A percentile compares a stretch with the other conserved stretches of the same genome.
Conservation (phyloP, 2,329 filamentous ascomycete species). For the Sporothrix inflata region DNA sequence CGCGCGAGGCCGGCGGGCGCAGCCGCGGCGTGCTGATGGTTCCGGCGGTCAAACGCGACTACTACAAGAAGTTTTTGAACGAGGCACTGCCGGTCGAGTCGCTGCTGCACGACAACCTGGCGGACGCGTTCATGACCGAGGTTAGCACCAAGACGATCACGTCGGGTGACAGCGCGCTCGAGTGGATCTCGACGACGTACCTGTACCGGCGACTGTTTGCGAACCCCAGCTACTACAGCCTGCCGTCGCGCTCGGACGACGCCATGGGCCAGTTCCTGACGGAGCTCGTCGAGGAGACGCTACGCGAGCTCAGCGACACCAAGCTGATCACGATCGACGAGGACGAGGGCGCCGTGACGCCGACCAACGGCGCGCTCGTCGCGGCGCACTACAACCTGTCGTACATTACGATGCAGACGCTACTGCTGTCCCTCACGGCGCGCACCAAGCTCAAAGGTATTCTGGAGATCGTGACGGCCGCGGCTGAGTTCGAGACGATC, state of each 20-base stretch:
- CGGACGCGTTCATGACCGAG: slow-evolving; percentile 96
- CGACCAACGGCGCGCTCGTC: slow-evolving; percentile 96
- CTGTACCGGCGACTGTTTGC: slow-evolving; percentile 94
- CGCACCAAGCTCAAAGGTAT: slow-evolving; percentile 96
- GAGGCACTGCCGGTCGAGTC: slow-evolving; percentile 96
- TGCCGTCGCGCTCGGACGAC: slow-evolving; percentile 86
- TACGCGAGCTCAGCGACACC: slow-evolving; percentile 87
- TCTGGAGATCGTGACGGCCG: slow-evolving; percentile 93
- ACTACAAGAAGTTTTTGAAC: slow-evolving; percentile 98
- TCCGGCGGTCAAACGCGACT: slow-evolving; percentile 89
- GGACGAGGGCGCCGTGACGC: slow-evolving; percentile 85
- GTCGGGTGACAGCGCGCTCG: slow-evolving; percentile 94
- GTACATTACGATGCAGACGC: slow-evolving; percentile 98
- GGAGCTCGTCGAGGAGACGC: slow-evolving; percentile 87
- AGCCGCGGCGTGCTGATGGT: slow-evolving; percentile 96
- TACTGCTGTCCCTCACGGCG: slow-evolving; percentile 84
- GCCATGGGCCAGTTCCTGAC: slow-evolving; percentile 93
- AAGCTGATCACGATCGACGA: slow-evolving; percentile 97
- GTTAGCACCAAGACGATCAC: slow-evolving; percentile 95
- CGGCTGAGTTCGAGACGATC: slow-evolving; percentile 93
- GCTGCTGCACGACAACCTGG: slow-evolving; percentile 85
- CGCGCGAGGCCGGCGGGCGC: slow-evolving; percentile 77
- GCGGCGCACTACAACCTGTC: slow-evolving; percentile 99
- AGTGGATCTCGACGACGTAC: slow-evolving; percentile 98
- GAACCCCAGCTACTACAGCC: slow-evolving; percentile 94